Evolutionary conservation across 1,139 yeast genomes (phyloP).

Genomic region (Spencermartinsiella ligniputridi): DNA sequence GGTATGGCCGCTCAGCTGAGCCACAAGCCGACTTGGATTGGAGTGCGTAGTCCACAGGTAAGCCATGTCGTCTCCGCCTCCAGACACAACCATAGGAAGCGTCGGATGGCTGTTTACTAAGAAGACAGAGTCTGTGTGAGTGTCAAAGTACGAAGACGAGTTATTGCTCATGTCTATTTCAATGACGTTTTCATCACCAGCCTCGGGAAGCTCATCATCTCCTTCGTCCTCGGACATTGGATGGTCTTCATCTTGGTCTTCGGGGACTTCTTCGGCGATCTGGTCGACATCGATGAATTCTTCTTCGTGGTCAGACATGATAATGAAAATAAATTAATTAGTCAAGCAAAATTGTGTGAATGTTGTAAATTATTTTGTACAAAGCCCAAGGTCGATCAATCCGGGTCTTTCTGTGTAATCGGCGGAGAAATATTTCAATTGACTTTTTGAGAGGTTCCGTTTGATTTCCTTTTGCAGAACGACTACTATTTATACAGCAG

Average conservation of each 20-base stretch:
- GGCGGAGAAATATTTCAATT: too few relatives aligned
- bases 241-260: constrained; percentile 21
- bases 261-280: constrained; percentile 29
- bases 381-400: too few relatives aligned
- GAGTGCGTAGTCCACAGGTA: constrained; percentile 89
- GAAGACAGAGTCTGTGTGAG: constrained; percentile 88
- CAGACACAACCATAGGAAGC: constrained; percentile 77
- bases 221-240: constrained; percentile 19
- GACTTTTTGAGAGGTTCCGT: too few relatives aligned
- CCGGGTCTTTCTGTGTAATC: too few relatives aligned
- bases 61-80: constrained; percentile 88
- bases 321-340: too few relatives aligned
- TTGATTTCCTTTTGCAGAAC: too few relatives aligned
- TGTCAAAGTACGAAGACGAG: constrained; percentile 83
- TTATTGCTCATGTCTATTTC: constrained; percentile 82
- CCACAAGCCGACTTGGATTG: constrained; percentile 74
- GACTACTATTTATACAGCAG: too few relatives aligned
- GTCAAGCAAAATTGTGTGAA: too few relatives aligned
- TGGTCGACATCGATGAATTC: constrained; percentile 22
- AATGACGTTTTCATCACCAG: constrained; percentile 49
- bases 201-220: constrained; percentile 20
- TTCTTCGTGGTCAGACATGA: constrained; percentile 14
- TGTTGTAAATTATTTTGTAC: too few relatives aligned
- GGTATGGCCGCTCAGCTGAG: constrained; percentile 69
- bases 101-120: constrained; percentile 74